A percentile compares a stretch with the other conserved stretches of the same genome.
These are phyloP conservation scores for Neurospora tetrasperma DNA, from an alignment of 495 filamentous ascomycete genomes.

Conservation along the genomic window DNA sequence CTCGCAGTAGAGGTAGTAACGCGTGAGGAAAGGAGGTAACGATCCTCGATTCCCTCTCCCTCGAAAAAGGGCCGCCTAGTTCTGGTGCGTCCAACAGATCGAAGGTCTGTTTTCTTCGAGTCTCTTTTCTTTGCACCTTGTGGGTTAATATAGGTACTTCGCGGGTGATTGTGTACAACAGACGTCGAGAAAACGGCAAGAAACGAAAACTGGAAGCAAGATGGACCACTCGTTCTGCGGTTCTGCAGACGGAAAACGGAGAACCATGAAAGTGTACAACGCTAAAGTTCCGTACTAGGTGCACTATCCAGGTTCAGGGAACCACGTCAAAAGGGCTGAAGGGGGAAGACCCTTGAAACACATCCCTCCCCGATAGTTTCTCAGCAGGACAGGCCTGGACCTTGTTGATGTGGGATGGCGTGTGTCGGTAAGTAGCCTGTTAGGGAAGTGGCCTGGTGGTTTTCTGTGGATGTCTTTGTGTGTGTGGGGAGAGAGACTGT, in stretches of 20 bases:
- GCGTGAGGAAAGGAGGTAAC: neutral
- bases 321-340: conserved; percentile 1
- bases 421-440: neutral
- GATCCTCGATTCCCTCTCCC: neutral
- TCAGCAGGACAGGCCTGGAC: neutral
- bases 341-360: neutral
- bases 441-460: neutral
- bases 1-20: neutral
- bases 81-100: neutral
- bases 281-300: neutral
- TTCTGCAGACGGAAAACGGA: neutral
- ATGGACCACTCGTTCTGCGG: neutral
- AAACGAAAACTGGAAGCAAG: neutral
- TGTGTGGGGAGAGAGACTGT: neutral
- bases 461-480: neutral
- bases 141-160: neutral
- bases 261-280: neutral
- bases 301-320: neutral
- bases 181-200: neutral
- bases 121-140: neutral
- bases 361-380: neutral
- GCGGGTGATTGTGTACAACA: neutral
- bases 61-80: neutral
- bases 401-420: neutral
- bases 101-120: too few relatives aligned